Evolutionary conservation across 1,284 basidiomycete genomes (phyloP).

Genomic region (Mrakiaceae sp.): DNA sequence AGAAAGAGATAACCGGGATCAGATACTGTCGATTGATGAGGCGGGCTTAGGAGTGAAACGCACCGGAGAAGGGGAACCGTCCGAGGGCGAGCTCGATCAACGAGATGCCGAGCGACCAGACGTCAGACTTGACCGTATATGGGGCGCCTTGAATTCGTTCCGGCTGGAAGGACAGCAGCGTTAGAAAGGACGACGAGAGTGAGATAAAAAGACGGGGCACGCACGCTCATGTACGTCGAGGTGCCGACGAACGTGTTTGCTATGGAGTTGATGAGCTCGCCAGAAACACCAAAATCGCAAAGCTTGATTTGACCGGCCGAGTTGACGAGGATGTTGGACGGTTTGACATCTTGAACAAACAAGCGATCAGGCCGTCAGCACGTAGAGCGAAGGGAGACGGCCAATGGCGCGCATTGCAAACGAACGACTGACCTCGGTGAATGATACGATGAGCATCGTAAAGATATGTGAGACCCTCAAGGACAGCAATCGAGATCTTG

Average conservation of each 20-base stretch:
- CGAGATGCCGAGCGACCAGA: constrained; percentile 92
- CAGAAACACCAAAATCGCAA: constrained; percentile 97
- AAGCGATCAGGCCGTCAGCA: no score
- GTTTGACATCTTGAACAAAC: constrained; percentile 74
- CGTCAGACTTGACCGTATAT: constrained; percentile 94
- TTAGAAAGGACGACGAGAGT: not conserved
- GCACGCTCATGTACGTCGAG: constrained; percentile 96
- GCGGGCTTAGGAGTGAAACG: constrained; percentile 24
- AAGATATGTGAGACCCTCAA: constrained; percentile 90
- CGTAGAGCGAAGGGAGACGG: not conserved
- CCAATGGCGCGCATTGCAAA: not conserved
- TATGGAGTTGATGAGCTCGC: constrained; percentile 96
- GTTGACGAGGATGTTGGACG: constrained; percentile 93
- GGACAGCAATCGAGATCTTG: constrained; percentile 81
- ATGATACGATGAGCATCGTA: constrained; percentile 99
- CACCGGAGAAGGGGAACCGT: constrained; percentile 80
- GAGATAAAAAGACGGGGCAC: constrained; percentile 32
- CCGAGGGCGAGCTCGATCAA: constrained; percentile 87
- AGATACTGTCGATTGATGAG: not conserved
- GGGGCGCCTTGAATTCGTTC: constrained; percentile 97
- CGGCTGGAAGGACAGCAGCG: constrained; percentile 46
- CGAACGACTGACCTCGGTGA: constrained; percentile 63
- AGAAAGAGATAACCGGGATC: not conserved
- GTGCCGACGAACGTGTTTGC: constrained; percentile 99
- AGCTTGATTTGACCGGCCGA: constrained; percentile 92